These are phyloP conservation scores for Rhodotorula sp. DNA, from an alignment of 1,284 basidiomycete genomes.

Conservation along the genomic window DNA sequence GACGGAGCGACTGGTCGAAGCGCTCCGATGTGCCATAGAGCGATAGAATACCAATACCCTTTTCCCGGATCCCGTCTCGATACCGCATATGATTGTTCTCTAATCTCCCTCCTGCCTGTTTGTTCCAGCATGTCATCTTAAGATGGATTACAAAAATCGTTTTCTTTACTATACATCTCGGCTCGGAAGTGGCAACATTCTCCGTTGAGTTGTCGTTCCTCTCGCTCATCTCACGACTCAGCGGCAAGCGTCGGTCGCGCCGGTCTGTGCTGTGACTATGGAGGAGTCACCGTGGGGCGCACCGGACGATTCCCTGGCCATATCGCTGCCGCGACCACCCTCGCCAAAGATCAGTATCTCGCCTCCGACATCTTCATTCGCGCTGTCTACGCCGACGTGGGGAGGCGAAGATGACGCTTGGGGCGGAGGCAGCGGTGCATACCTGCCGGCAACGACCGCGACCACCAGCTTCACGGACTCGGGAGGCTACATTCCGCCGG, in stretches of 20 bases:
- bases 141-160: too few species aligned
- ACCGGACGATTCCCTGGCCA: not conserved
- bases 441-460: not conserved
- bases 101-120: too few species aligned
- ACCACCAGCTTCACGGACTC: not conserved
- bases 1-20: conserved; percentile 26
- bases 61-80: not conserved
- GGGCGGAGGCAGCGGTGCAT: conserved; percentile 13
- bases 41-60: not conserved
- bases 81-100: too few species aligned
- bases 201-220: too few species aligned
- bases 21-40: conserved; percentile 8
- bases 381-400: not conserved
- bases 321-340: not conserved
- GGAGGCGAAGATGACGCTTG: conserved; percentile 21
- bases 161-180: too few species aligned
- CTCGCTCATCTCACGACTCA: too few species aligned
- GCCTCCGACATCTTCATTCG: not conserved
- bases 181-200: too few species aligned
- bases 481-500: conserved; percentile 1
- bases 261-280: not conserved
- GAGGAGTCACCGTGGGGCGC: conserved; percentile 26
- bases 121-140: too few species aligned
- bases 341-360: conserved; percentile 1
- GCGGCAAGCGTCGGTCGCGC: not conserved